phyloP scores from a whole-genome alignment of 768 basidiomycete genomes.

The Agaricus blazei region DNA sequence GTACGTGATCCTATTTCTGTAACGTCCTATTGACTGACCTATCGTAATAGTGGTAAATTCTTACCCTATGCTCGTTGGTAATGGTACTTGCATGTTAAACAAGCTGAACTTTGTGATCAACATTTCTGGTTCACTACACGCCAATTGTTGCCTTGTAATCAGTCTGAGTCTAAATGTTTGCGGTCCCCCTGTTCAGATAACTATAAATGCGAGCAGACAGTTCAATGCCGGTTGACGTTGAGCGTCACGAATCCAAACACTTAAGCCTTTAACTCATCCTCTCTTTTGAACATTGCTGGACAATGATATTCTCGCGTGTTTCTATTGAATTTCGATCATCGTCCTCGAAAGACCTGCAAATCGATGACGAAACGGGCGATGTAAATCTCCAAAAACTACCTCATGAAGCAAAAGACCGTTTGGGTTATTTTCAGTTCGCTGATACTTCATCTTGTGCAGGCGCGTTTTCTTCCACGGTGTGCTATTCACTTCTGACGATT shows the following conservation, averaged over 20 bases:
- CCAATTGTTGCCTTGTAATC: neutral
- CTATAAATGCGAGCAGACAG: neutral
- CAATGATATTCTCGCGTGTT: constrained; percentile 6
- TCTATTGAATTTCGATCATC: constrained; percentile 7
- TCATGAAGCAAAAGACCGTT: neutral
- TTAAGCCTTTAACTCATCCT: neutral
- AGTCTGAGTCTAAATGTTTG: neutral
- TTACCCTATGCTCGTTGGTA: constrained; percentile 71
- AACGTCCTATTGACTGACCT: constrained; percentile 3
- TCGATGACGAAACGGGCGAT: neutral
- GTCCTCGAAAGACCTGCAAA: neutral
- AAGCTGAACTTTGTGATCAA: neutral
- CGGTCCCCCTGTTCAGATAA: neutral
- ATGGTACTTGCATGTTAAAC: neutral
- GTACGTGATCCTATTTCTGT: constrained; percentile 35
- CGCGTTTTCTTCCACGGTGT: neutral
- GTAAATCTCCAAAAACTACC: neutral
- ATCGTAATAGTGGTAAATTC: constrained; percentile 60
- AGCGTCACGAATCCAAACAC: neutral
- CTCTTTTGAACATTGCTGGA: constrained; percentile 1
- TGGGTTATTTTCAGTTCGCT: neutral
- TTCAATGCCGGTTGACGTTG: neutral
- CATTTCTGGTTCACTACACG: neutral
- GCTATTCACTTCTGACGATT: neutral
- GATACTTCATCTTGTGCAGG: neutral